These are phyloP conservation scores for Allomyces javanicus DNA, from an alignment of 192 early-diverging fungal species.

Conservation along the genomic window DNA sequence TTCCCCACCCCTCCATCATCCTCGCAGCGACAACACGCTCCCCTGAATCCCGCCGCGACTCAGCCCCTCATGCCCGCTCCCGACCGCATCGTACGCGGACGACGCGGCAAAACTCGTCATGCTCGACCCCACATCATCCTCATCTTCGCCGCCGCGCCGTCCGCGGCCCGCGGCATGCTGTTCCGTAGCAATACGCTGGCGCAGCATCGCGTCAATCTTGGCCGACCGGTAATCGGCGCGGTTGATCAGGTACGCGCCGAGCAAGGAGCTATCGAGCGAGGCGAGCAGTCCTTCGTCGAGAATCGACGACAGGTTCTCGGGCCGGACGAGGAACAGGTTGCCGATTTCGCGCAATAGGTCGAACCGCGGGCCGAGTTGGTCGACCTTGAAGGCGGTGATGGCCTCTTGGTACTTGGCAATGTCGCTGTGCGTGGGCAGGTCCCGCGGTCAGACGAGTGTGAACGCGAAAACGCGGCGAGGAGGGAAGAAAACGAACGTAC, in stretches of 20 bases:
- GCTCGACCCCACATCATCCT: no score
- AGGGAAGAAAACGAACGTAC: slow-evolving; percentile 19
- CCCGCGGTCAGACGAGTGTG: background rate
- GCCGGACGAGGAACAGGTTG: slow-evolving; percentile 80
- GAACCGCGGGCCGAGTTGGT: slow-evolving; percentile 61
- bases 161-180: background rate
- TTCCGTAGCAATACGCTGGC: background rate
- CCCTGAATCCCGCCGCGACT: no score
- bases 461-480: background rate
- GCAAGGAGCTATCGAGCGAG: slow-evolving; percentile 49
- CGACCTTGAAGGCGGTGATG: slow-evolving; percentile 51
- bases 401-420: slow-evolving; percentile 83
- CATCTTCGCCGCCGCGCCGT: no score
- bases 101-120: no score
- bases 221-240: slow-evolving; percentile 64
- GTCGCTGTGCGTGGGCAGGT: slow-evolving; percentile 34
- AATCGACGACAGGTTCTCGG: slow-evolving; percentile 71
- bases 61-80: no score
- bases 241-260: slow-evolving; percentile 75
- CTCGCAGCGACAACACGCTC: no score
- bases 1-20: no score
- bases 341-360: slow-evolving; percentile 77
- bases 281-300: slow-evolving; percentile 68
- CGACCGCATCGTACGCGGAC: no score
- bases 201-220: slow-evolving; percentile 33